Evolutionary conservation across 1,284 basidiomycete genomes (phyloP).

Genomic region (Boletus mariae): DNA sequence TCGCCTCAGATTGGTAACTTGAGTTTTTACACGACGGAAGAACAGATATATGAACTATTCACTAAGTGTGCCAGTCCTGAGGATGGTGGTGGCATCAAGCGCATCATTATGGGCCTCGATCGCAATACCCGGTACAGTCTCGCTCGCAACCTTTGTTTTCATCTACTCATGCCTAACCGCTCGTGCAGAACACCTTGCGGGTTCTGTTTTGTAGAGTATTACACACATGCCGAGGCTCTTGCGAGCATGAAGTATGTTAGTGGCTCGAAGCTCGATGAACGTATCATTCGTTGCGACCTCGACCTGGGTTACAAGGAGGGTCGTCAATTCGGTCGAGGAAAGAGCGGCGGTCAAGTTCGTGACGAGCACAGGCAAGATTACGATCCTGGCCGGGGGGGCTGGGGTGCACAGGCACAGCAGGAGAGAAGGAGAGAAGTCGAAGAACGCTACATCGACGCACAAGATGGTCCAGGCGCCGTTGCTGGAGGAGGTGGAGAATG

Average conservation of each 20-base stretch:
- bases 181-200: constrained; percentile 88
- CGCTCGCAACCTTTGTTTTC: constrained; percentile 2
- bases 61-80: constrained; percentile 86
- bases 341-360: constrained; percentile 92
- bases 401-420: constrained; percentile 89
- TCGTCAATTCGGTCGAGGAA: constrained; percentile 94
- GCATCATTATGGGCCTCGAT: constrained; percentile 99
- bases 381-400: constrained; percentile 92
- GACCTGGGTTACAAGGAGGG: constrained; percentile 98
- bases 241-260: constrained; percentile 92
- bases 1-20: constrained; percentile 83
- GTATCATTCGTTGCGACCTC: constrained; percentile 96
- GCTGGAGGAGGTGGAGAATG: constrained; percentile 84
- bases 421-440: constrained; percentile 82
- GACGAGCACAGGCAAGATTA: constrained; percentile 98
- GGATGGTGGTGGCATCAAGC: constrained; percentile 93
- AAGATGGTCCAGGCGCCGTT: constrained; percentile 75
- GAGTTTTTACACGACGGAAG: constrained; percentile 97
- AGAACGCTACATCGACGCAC: constrained; percentile 85
- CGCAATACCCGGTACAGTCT: constrained; percentile 78
- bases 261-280: constrained; percentile 98
- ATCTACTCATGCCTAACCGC: constrained; percentile 4
- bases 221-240: constrained; percentile 91
- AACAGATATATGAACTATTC: constrained; percentile 99
- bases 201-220: constrained; percentile 99